Evolutionary conservation across 2,329 filamentous ascomycete species (phyloP), one percentile per base, ranked within the genome.

Genomic region (Fusarium ramigenum): DNA sequence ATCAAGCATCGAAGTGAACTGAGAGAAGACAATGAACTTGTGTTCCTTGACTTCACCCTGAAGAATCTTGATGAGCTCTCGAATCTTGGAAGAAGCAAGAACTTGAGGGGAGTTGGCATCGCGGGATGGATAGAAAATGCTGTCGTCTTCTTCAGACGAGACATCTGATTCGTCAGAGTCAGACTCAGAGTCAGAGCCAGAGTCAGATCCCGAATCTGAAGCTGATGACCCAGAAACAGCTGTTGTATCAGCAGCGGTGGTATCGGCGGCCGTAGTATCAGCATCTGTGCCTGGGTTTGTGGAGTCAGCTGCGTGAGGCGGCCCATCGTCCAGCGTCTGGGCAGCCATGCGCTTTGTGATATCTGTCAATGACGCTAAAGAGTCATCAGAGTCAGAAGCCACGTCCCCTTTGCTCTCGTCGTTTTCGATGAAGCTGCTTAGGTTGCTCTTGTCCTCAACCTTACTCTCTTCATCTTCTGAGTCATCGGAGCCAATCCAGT

Each of bases 11-110:
- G 94, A 96, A 1, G 96, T 99, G 83, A 99, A 99, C 78, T 98
- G 94, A 4, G 95, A 97, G 83, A 99, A 99, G 72, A 99, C 95
- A 78, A 99, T 99, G 80, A 97, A 97, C 80, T 99, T 99, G 87
- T 97, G 94, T 67, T 94, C 87, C 4, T 87, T 85, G 0, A 91
- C 91, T 82, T 99, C 96, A 49, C 90, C 90, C 72, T 91, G 89
- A 14, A 99, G 89, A 58, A 99, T 93, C 69, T 90, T 87, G 78
- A 97, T 89, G 25, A 98, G 88, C 76, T 96, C 91, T 49, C 93
- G 91, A 78, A 99, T 97, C 85, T 99, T 99, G 77, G 96, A 96
- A 1, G 96, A 99, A 4, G 91, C 88, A 32, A 89, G 85, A 39
- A 93, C 86, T 34, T 85, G 84, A 11, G 80, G 80, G 9, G 67